phyloP scores from a whole-genome alignment of 1,139 yeast genomes.

The Candida glucosophila region DNA sequence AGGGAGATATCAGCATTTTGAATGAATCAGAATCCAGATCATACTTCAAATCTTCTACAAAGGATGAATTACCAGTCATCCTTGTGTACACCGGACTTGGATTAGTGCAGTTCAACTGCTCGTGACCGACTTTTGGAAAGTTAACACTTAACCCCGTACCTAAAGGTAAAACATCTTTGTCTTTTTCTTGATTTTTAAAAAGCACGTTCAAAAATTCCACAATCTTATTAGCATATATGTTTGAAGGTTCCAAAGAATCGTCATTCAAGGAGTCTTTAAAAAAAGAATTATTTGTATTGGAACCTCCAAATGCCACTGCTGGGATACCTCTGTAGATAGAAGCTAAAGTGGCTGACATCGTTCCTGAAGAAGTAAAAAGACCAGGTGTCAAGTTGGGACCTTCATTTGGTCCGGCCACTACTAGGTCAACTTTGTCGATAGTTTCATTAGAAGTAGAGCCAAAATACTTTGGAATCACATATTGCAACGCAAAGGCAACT shows the following conservation, averaged over 20 bases:
- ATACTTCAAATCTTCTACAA: too few relatives aligned
- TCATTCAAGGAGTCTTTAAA: conserved; percentile 27
- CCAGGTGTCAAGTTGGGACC: conserved; percentile 36
- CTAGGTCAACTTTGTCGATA: conserved; percentile 23
- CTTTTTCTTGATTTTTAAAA: conserved; percentile 14
- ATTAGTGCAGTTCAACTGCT: conserved; percentile 24
- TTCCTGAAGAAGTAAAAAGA: conserved; percentile 33
- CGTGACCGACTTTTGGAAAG: conserved; percentile 35
- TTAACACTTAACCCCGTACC: conserved; percentile 41
- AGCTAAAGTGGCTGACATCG: conserved; percentile 37
- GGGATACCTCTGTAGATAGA: conserved; percentile 36
- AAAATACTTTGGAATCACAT: conserved; percentile 33
- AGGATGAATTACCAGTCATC: too few relatives aligned
- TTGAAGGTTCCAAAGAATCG: conserved; percentile 23
- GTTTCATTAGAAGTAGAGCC: too few relatives aligned
- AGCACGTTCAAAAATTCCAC: conserved; percentile 31
- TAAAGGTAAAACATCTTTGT: conserved; percentile 27
- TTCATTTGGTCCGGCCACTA: conserved; percentile 41
- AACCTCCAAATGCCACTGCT: conserved; percentile 31
- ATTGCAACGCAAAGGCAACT: conserved; percentile 35
- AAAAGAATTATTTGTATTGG: conserved; percentile 27
- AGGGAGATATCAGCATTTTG: too few relatives aligned
- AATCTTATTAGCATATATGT: conserved; percentile 32
- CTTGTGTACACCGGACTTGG: conserved; percentile 33
- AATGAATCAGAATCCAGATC: too few relatives aligned